Percentiles rank a stretch among this genome's conserved stretches.
phyloP scores from a whole-genome alignment of 2,329 filamentous ascomycete genomes.

The Neofusicoccum laricinum region DNA sequence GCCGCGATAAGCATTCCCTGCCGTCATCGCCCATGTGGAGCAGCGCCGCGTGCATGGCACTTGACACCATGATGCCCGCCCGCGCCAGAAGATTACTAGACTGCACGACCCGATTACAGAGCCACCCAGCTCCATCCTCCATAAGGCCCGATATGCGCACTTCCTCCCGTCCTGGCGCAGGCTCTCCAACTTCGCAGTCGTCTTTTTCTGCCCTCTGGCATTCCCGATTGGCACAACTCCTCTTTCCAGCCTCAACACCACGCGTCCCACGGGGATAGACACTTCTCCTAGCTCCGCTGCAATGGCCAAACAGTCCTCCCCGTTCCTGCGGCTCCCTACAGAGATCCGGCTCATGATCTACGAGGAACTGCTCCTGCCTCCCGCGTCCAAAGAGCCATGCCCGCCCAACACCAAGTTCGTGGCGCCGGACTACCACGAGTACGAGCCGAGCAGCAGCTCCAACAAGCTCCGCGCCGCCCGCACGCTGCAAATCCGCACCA shows the following conservation, averaged over 20 bases:
- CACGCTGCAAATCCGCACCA: constrained; percentile 42
- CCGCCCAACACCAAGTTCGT: neutral
- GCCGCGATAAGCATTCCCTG: constrained; percentile 10
- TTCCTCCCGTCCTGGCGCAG: neutral
- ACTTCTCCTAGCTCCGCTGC: neutral
- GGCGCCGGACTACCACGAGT: constrained; percentile 42
- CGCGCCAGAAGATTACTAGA: neutral
- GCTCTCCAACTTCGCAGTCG: neutral
- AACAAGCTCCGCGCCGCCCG: constrained; percentile 32
- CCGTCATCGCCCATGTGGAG: neutral
- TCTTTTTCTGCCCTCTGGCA: neutral
- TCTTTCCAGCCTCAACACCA: too few species aligned
- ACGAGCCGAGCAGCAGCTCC: constrained; percentile 20
- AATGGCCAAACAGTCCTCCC: neutral
- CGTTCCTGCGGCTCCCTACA: constrained; percentile 42
- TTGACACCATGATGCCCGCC: constrained; percentile 10
- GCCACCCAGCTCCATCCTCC: neutral
- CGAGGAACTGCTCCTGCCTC: constrained; percentile 40
- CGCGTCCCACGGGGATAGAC: too few species aligned
- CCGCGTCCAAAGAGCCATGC: constrained; percentile 4
- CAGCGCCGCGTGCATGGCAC: neutral
- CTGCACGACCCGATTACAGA: neutral
- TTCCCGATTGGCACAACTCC: neutral
- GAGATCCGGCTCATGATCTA: constrained; percentile 50
- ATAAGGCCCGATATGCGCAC: constrained; percentile 3